These are phyloP conservation scores for Arctium minus DNA, from an alignment of 129 eudicot genomes.

Conservation along the genomic window DNA sequence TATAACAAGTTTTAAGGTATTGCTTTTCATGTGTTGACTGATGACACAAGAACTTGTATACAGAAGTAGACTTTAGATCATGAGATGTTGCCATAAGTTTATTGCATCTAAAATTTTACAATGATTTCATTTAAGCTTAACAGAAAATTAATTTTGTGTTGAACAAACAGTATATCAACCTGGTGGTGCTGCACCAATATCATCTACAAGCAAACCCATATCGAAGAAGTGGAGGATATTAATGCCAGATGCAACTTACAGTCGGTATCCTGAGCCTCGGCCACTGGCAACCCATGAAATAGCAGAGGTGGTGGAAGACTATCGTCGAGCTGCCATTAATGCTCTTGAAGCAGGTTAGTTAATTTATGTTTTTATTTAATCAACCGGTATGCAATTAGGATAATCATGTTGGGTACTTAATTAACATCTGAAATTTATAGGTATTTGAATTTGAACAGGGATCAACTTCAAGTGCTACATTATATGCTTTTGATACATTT, in stretches of 20 bases:
- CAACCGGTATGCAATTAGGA: background rate
- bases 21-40: background rate
- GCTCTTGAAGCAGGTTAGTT: conserved; percentile 84
- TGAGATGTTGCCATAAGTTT: background rate
- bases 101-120: background rate
- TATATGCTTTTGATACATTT: background rate
- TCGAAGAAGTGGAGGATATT: conserved; percentile 83
- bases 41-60: background rate
- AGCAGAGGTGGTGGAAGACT: conserved; percentile 54
- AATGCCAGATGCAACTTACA: conserved; percentile 72
- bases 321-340: conserved; percentile 74
- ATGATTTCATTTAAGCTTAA: background rate
- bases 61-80: background rate
- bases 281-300: conserved; percentile 57
- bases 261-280: conserved; percentile 60
- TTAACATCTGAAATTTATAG: background rate
- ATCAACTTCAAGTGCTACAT: background rate
- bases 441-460: background rate
- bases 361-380: background rate
- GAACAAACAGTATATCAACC: conserved; percentile 68
- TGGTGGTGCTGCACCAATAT: conserved; percentile 62
- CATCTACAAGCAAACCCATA: conserved; percentile 77
- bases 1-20: too few species aligned
- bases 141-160: background rate
- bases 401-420: background rate